These are phyloP conservation scores for Musa itinerans DNA, from an alignment of 176 grass and related monocot species.

Conservation along the genomic window DNA sequence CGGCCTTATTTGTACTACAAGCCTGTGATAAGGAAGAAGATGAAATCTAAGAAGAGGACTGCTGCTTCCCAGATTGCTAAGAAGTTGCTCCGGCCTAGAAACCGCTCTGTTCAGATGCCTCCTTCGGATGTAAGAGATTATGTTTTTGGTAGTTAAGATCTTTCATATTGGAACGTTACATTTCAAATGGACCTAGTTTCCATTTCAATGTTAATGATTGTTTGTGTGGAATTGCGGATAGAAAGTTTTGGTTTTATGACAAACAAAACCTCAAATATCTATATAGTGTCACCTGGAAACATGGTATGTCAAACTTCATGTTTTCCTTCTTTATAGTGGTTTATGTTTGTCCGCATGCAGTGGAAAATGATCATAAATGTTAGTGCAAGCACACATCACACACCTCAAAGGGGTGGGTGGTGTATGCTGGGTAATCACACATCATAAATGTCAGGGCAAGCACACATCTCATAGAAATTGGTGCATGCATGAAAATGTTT, in stretches of 20 bases:
- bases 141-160: neutral
- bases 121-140: conserved; percentile 59
- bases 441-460: too few relatives aligned
- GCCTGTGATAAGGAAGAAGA: conserved; percentile 67
- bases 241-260: too few relatives aligned
- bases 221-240: neutral
- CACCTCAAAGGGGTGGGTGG: too few relatives aligned
- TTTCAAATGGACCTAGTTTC: neutral
- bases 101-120: conserved; percentile 29
- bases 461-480: too few relatives aligned
- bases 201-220: neutral
- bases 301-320: neutral
- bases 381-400: too few relatives aligned
- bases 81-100: conserved; percentile 63
- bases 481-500: too few relatives aligned
- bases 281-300: too few relatives aligned
- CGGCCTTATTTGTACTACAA: conserved; percentile 63
- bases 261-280: too few relatives aligned
- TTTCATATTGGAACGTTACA: neutral
- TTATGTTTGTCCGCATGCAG: neutral
- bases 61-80: conserved; percentile 88
- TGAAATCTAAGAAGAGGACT: conserved; percentile 80
- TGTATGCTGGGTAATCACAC: too few relatives aligned
- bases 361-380: neutral
- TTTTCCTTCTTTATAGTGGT: neutral